These are phyloP conservation scores for Biancaea sappan DNA, from an alignment of 306 rosid species.

Conservation along the genomic window DNA sequence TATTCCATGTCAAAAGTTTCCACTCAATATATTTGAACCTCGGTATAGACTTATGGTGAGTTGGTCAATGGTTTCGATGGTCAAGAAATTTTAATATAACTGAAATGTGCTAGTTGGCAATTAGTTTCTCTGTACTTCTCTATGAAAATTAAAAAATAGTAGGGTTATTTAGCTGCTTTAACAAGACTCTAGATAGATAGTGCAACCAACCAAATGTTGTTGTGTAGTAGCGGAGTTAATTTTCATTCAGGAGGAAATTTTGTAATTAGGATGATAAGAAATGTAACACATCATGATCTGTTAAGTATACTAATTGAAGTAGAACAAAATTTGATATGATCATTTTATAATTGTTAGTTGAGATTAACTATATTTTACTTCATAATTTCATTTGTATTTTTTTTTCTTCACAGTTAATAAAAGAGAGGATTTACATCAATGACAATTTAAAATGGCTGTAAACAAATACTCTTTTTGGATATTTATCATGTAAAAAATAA, in stretches of 20 bases:
- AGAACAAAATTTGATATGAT: background rate
- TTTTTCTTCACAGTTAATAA: background rate
- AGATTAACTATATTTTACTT: background rate
- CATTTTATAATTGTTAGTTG: background rate
- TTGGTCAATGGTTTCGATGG: slow-evolving; percentile 30
- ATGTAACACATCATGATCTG: background rate
- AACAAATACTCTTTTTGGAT: background rate
- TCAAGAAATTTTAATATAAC: background rate
- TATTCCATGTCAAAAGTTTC: slow-evolving; percentile 91
- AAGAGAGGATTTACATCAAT: background rate
- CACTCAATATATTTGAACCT: slow-evolving; percentile 95
- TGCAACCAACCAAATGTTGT: slow-evolving; percentile 6
- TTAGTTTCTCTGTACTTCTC: background rate
- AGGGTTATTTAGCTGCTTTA: background rate
- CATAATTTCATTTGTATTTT: background rate
- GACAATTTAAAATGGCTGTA: background rate
- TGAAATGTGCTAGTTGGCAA: slow-evolving; percentile 24
- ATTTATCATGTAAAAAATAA: no score
- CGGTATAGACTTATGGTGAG: slow-evolving; percentile 99
- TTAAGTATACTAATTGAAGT: background rate
- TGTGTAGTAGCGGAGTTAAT: background rate
- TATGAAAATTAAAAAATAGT: background rate
- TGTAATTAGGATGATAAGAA: background rate
- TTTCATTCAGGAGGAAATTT: background rate
- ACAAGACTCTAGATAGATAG: background rate